Conservation (phyloP, 1,139 yeast genomes). For the Lodderomyces pseudojiufengensis region DNA sequence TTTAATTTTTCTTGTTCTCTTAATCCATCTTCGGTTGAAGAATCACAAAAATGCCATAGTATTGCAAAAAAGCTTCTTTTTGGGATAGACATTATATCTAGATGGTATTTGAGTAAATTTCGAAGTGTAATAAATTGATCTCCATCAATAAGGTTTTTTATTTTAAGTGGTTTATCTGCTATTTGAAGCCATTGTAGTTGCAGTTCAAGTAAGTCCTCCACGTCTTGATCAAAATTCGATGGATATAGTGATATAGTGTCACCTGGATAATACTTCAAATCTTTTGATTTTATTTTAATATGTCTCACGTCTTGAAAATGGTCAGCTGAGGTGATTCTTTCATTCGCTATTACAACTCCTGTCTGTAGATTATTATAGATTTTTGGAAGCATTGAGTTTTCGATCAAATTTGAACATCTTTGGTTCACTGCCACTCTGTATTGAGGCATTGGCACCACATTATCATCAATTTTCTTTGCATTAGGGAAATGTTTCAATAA, state of each 20-base stretch:
- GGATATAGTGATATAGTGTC: slow-evolving; percentile 81
- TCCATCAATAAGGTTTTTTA: slow-evolving; percentile 25
- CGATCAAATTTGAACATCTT: not conserved
- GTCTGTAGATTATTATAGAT: slow-evolving; percentile 11
- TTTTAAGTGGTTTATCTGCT: slow-evolving; percentile 54
- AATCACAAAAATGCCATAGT: slow-evolving; percentile 70
- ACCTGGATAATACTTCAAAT: slow-evolving; percentile 59
- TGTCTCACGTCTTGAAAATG: slow-evolving; percentile 93
- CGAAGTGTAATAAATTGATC: slow-evolving; percentile 68
- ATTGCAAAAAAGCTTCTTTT: slow-evolving; percentile 72
- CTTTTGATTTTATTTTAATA: slow-evolving; percentile 41
- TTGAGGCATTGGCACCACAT: slow-evolving; percentile 18
- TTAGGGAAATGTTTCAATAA: slow-evolving; percentile 18
- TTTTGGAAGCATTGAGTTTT: slow-evolving; percentile 3
- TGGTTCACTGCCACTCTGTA: slow-evolving; percentile 9
- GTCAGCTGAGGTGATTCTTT: slow-evolving; percentile 58
- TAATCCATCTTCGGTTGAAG: slow-evolving; percentile 33
- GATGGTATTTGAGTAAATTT: slow-evolving; percentile 68
- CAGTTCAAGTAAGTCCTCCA: slow-evolving; percentile 58
- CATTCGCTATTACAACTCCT: slow-evolving; percentile 49
- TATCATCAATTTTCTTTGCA: slow-evolving; percentile 12
- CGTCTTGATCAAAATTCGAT: slow-evolving; percentile 59
- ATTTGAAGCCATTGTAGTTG: slow-evolving; percentile 68
- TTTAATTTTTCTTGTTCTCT: slow-evolving; percentile 71
- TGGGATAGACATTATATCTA: slow-evolving; percentile 82